phyloP scores from a whole-genome alignment of 306 rosid species.

The Leucaena leucocephala region DNA sequence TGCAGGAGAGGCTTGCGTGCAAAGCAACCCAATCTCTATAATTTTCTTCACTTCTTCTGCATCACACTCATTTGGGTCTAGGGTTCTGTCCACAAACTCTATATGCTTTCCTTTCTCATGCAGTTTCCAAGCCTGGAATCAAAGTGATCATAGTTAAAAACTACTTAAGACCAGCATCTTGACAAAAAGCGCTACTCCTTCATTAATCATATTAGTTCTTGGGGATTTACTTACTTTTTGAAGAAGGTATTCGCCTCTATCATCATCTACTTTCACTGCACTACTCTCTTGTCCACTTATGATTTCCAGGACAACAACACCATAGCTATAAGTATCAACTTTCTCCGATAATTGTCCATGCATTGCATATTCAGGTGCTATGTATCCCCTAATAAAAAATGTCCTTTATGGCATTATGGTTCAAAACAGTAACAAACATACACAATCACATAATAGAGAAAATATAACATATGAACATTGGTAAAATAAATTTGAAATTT shows the following conservation, averaged over 20 bases:
- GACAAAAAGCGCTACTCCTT: too few relatives aligned
- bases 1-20: background rate
- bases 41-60: background rate
- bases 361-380: background rate
- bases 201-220: too few relatives aligned
- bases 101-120: background rate
- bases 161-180: background rate
- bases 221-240: background rate
- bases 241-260: background rate
- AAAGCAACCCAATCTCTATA: conserved; percentile 4
- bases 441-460: background rate
- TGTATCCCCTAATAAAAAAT: background rate
- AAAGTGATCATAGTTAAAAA: background rate
- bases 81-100: background rate
- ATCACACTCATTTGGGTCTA: background rate
- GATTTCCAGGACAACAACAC: background rate
- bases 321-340: background rate
- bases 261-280: background rate
- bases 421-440: background rate
- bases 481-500: background rate
- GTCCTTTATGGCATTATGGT: background rate
- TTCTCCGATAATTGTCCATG: conserved; percentile 1
- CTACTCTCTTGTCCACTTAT: background rate
- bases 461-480: background rate
- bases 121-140: background rate